Base-by-base conservation (phyloP, 2,329 filamentous ascomycete species). In the Monilinia polystroma region DNA sequence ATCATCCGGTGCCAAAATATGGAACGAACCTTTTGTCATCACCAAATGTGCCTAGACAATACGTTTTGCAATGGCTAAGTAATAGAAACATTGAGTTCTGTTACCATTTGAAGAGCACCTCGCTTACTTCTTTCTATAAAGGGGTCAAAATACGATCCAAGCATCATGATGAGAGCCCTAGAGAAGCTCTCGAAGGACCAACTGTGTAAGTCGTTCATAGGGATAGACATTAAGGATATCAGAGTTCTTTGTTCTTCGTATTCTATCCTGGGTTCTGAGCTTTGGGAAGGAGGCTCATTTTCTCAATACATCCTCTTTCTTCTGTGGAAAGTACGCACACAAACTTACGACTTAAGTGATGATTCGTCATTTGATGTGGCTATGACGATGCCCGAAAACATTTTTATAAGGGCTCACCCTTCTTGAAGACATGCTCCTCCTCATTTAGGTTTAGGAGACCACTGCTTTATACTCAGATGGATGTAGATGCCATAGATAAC, bases 401-500 rank as follows among this genome's bases (percentile, higher is more conserved):
- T 29, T 29, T 29, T 29, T 29, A 29, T 29, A 29, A 4, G 4
- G 29, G 29, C 29, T 29, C 29, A 29, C 29, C 4, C 49, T 65
- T 53, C 56, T 54, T 65, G 63, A 38, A 65, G 32, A 65, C 32
- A 45, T 16, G 43, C 6, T 2, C 18, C 43, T 45, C 52, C 68
- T 68, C 29, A 29, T 29, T 29, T 4, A 29, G 29, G 29, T 29
- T 29, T 29, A 29, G 29, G 29, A 4, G 29, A 29, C 29, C 29
- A 29, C 29, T 29, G 29, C 4, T 29, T 29, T 29, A 29, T 29
- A 4, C 2, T 29, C 29, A 29, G 43, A 54, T 71, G 11, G 51
- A 55, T 26, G 38, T 70, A 23, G 41, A 68, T 53, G 38, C 59
- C 23, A 20, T 64, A 38, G 45, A 38, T n/a, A 59, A 56, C 18